Percentiles rank a stretch among this genome's conserved stretches.
Evolutionary conservation across 2,329 filamentous ascomycete species (phyloP).

Genomic region (Fusarium sp.): DNA sequence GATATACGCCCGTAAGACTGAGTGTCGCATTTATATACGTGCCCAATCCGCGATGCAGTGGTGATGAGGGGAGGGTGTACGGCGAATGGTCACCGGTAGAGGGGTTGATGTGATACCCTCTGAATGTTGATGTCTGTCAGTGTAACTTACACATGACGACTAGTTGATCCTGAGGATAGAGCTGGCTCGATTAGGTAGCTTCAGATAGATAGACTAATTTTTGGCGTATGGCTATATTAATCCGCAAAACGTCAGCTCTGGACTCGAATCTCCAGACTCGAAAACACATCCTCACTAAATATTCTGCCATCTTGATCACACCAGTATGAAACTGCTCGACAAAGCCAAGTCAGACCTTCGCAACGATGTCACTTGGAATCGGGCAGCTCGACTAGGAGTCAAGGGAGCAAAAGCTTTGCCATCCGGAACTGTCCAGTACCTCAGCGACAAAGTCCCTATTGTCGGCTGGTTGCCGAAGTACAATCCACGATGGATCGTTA

Average conservation of each 20-base stretch:
- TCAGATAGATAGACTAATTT: background rate
- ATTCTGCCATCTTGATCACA: background rate
- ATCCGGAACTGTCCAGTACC: conserved; percentile 63
- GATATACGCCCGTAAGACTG: background rate
- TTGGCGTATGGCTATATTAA: conserved; percentile 19
- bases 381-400: conserved; percentile 25
- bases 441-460: conserved; percentile 69
- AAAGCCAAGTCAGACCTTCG: conserved; percentile 28
- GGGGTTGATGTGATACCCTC: background rate
- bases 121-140: background rate
- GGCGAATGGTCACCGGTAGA: conserved; percentile 10
- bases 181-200: background rate
- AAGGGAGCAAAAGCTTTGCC: conserved; percentile 53
- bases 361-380: conserved; percentile 40
- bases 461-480: conserved; percentile 71
- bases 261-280: background rate
- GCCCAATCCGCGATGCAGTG: conserved; percentile 20
- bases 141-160: conserved; percentile 1
- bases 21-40: background rate
- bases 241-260: background rate
- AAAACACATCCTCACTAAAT: background rate
- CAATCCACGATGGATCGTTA: conserved; percentile 67
- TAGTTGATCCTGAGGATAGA: background rate
- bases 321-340: conserved; percentile 37
- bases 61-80: conserved; percentile 10